phyloP scores from a whole-genome alignment of 192 early-diverging fungal species.

The Ambispora gerdemannii region DNA sequence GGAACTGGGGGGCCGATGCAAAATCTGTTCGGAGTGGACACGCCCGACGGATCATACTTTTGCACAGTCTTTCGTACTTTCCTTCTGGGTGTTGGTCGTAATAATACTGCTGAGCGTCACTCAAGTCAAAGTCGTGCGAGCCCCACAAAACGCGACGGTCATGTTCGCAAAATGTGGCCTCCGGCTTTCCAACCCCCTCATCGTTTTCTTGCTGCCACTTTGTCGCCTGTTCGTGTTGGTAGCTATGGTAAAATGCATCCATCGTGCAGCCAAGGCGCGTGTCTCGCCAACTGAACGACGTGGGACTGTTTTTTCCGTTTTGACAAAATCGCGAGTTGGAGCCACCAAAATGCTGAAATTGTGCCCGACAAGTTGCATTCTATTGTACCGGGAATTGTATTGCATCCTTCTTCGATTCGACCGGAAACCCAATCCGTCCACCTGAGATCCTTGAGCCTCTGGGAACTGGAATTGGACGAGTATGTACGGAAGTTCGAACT shows the following conservation, averaged over 20 bases:
- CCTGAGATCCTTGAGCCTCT: background rate
- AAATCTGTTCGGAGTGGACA: conserved; percentile 32
- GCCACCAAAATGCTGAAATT: conserved; percentile 33
- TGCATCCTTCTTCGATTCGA: conserved; percentile 19
- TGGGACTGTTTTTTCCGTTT: conserved; percentile 14
- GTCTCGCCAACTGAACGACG: conserved; percentile 33
- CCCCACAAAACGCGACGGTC: conserved; percentile 34
- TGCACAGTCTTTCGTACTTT: conserved; percentile 30
- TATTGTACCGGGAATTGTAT: no score
- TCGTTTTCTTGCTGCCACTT: background rate
- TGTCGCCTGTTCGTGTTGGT: background rate
- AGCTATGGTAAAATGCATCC: conserved; percentile 30
- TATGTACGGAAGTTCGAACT: conserved; percentile 25
- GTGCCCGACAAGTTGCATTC: conserved; percentile 17
- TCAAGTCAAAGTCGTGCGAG: conserved; percentile 29
- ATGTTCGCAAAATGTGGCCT: conserved; percentile 21
- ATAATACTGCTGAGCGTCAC: conserved; percentile 11
- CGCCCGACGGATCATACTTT: conserved; percentile 11
- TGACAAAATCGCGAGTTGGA: conserved; percentile 4
- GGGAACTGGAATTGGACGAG: conserved; percentile 30
- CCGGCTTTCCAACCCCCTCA: conserved; percentile 24
- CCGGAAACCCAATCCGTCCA: conserved; percentile 29
- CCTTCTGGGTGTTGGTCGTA: conserved; percentile 12
- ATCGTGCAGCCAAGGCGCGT: conserved; percentile 5
- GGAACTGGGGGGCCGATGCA: conserved; percentile 33